Conservation (phyloP, 345 rosid species). For the Turritis glabra region DNA sequence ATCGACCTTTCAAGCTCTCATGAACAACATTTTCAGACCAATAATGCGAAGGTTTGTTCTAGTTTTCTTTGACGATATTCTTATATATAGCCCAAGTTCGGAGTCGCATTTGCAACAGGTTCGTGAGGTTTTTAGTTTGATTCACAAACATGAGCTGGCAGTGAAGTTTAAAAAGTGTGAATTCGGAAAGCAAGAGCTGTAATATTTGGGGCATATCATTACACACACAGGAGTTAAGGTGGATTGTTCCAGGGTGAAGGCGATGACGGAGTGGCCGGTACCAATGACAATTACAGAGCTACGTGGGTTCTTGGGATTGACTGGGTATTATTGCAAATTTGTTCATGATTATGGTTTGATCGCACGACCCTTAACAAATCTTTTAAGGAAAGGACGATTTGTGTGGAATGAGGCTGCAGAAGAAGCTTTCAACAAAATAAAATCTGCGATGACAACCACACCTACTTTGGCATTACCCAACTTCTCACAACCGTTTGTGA, state of each 20-base stretch:
- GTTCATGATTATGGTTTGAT: not conserved
- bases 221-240: not conserved
- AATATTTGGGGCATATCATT: not conserved
- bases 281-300: not conserved
- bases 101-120: too few relatives aligned
- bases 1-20: not conserved
- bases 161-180: not conserved
- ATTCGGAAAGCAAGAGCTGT: not conserved
- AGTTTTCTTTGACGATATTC: not conserved
- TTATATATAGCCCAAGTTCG: not conserved
- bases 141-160: too few relatives aligned
- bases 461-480: not conserved
- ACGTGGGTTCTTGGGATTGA: too few relatives aligned
- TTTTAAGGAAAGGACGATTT: not conserved
- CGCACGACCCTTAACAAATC: not conserved
- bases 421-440: fast-evolving
- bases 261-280: fast-evolving
- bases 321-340: too few relatives aligned
- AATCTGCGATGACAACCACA: not conserved
- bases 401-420: not conserved
- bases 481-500: too few relatives aligned
- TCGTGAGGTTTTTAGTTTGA: too few relatives aligned
- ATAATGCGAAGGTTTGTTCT: fast-evolving
- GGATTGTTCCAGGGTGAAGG: fast-evolving
- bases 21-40: not conserved